Evolutionary conservation across 805 yeast species (phyloP).

Genomic region (Wickerhamiella bombiphila): DNA sequence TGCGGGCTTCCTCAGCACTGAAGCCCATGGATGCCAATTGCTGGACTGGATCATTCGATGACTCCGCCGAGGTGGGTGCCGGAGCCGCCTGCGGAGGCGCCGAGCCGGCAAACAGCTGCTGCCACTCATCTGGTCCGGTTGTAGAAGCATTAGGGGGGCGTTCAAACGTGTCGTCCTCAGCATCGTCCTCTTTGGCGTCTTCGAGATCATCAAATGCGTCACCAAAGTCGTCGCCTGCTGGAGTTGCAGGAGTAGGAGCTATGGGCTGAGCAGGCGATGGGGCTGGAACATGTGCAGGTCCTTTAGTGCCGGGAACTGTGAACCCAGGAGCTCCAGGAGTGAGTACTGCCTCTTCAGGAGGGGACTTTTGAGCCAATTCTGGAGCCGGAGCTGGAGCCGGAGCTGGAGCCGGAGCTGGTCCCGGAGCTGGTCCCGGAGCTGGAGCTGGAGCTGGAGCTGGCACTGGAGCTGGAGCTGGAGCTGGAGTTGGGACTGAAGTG

Average conservation of each 20-base stretch:
- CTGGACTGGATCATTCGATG: slow-evolving; percentile 38
- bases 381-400: slow-evolving; percentile 5
- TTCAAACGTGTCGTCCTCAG: slow-evolving; percentile 5
- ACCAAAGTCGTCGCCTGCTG: slow-evolving; percentile 18
- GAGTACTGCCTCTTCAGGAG: no score
- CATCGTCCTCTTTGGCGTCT: slow-evolving; percentile 26
- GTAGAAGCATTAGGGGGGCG: background rate
- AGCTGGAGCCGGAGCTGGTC: slow-evolving; percentile 2
- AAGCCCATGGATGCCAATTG: slow-evolving; percentile 89
- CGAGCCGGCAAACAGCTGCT: slow-evolving; percentile 74
- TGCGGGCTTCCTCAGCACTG: slow-evolving; percentile 43
- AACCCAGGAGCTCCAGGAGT: no score
- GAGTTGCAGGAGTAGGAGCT: slow-evolving; percentile 5
- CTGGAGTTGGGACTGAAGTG: background rate
- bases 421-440: slow-evolving; percentile 1
- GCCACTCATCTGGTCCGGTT: slow-evolving; percentile 63
- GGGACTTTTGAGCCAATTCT: no score
- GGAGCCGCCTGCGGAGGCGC: slow-evolving; percentile 10
- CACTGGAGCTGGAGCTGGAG: slow-evolving; percentile 2
- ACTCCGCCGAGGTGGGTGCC: background rate
- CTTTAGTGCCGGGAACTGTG: no score
- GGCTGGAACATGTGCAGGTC: slow-evolving; percentile 1
- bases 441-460: slow-evolving; percentile 5
- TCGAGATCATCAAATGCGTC: slow-evolving; percentile 24
- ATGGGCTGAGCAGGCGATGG: slow-evolving; percentile 2